phyloP scores from a whole-genome alignment of 2,329 filamentous ascomycete species.

The Cercospora sp. region DNA sequence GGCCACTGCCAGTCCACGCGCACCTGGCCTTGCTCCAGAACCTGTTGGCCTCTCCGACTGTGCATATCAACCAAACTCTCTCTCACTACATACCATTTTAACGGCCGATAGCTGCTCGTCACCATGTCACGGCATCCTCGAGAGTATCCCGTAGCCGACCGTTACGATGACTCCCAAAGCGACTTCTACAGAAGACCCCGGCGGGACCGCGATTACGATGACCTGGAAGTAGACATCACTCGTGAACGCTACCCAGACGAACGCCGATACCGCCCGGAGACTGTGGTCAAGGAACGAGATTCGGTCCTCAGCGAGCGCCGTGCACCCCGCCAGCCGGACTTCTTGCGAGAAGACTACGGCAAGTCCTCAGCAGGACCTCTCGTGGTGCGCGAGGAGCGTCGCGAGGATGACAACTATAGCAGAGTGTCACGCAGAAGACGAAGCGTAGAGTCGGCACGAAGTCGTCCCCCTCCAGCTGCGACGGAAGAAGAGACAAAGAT shows the following conservation, averaged over 20 bases:
- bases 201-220: slow-evolving; percentile 50
- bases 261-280: slow-evolving; percentile 27
- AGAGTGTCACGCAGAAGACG: slow-evolving; percentile 32
- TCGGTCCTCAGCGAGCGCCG: slow-evolving; percentile 40
- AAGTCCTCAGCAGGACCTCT: slow-evolving; percentile 46
- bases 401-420: slow-evolving; percentile 37
- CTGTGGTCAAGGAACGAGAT: slow-evolving; percentile 37
- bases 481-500: slow-evolving; percentile 48
- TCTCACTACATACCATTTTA: slow-evolving; percentile 3
- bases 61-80: slow-evolving; percentile 10
- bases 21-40: not conserved
- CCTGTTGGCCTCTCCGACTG: not conserved
- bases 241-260: slow-evolving; percentile 34
- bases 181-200: slow-evolving; percentile 42
- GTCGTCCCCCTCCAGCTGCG: slow-evolving; percentile 35
- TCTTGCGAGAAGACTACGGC: slow-evolving; percentile 54
- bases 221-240: slow-evolving; percentile 52
- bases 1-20: not conserved
- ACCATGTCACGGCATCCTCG: slow-evolving; percentile 37
- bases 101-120: slow-evolving; percentile 9
- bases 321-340: slow-evolving; percentile 50
- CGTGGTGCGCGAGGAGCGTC: slow-evolving; percentile 49
- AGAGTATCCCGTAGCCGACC: slow-evolving; percentile 40
- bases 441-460: slow-evolving; percentile 34
- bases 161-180: slow-evolving; percentile 52